These are phyloP conservation scores for Hygrophoropsis aurantiaca DNA, from an alignment of 768 basidiomycete species.

Conservation along the genomic window DNA sequence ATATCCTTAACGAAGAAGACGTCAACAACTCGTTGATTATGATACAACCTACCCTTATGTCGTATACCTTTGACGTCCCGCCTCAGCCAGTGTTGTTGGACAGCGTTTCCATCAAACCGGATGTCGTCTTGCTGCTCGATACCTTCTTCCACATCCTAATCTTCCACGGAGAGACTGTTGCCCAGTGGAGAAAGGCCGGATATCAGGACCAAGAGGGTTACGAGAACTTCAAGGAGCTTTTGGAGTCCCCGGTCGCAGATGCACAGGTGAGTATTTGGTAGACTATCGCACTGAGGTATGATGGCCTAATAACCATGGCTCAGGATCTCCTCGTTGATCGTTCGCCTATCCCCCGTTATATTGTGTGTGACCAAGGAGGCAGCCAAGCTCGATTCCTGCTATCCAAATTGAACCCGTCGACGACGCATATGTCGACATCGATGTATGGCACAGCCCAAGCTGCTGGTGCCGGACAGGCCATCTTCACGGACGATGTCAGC, in stretches of 20 bases:
- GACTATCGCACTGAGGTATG: neutral
- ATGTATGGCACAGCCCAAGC: constrained; percentile 83
- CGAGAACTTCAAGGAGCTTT: constrained; percentile 95
- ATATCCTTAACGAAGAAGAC: constrained; percentile 94
- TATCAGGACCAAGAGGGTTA: constrained; percentile 99
- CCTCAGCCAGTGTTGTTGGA: constrained; percentile 95
- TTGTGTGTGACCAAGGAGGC: constrained; percentile 96
- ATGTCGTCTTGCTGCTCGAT: constrained; percentile 93
- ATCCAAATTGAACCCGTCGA: constrained; percentile 95
- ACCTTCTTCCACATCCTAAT: constrained; percentile 99
- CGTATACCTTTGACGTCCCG: constrained; percentile 88
- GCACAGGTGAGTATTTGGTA: constrained; percentile 61
- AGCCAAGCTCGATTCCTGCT: constrained; percentile 98
- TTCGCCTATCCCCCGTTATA: constrained; percentile 96
- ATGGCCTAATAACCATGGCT: neutral
- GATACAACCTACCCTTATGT: constrained; percentile 99
- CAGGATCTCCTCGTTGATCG: constrained; percentile 94
- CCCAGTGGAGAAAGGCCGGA: constrained; percentile 96
- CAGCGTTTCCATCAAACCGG: constrained; percentile 95
- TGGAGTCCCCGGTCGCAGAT: constrained; percentile 83
- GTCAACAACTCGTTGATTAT: constrained; percentile 99
- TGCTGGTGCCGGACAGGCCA: constrained; percentile 78
- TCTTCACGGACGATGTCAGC: constrained; percentile 98
- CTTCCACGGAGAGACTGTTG: constrained; percentile 97
- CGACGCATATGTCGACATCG: constrained; percentile 90